A percentile compares a stretch with the other conserved stretches of the same genome.
These are phyloP conservation scores for Calonectria montana DNA, from an alignment of 2,329 filamentous ascomycete genomes.

Conservation along the genomic window DNA sequence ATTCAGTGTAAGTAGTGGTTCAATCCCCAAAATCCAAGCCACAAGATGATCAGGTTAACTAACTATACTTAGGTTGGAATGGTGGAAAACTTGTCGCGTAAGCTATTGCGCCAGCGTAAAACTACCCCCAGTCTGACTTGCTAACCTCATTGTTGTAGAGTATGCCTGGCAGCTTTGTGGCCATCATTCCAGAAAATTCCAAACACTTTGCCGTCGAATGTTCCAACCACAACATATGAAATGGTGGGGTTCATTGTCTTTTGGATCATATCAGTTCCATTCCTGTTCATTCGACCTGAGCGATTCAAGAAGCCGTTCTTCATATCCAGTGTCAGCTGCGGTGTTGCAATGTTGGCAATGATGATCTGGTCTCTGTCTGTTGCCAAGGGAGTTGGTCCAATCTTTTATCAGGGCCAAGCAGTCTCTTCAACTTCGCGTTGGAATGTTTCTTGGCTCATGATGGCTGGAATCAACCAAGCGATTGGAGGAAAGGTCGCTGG, in stretches of 20 bases:
- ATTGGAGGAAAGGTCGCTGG: conserved; percentile 44
- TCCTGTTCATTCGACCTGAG: conserved; percentile 60
- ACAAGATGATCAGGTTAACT: neutral
- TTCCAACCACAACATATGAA: conserved; percentile 54
- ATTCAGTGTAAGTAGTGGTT: conserved; percentile 49
- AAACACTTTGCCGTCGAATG: conserved; percentile 51
- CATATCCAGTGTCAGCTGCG: conserved; percentile 55
- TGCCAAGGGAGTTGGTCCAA: conserved; percentile 56
- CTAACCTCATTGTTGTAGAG: neutral
- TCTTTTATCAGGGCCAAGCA: conserved; percentile 48
- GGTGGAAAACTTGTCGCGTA: conserved; percentile 4
- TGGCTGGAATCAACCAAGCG: conserved; percentile 41
- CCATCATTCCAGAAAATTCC: neutral
- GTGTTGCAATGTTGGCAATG: conserved; percentile 59
- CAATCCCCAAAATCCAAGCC: fast-evolving
- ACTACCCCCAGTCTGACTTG: neutral
- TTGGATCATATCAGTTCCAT: conserved; percentile 60
- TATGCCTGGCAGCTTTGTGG: conserved; percentile 1
- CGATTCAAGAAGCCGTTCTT: conserved; percentile 61
- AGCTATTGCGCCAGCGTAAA: neutral
- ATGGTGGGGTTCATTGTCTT: conserved; percentile 56
- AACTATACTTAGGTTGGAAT: neutral
- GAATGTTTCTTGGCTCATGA: conserved; percentile 40
- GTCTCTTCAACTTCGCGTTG: conserved; percentile 31
- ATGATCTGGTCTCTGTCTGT: conserved; percentile 59